A percentile compares a stretch with the other conserved stretches of the same genome.
These are phyloP conservation scores for Wickerhamomyces hampshirensis DNA, from an alignment of 805 yeast species.

Conservation along the genomic window DNA sequence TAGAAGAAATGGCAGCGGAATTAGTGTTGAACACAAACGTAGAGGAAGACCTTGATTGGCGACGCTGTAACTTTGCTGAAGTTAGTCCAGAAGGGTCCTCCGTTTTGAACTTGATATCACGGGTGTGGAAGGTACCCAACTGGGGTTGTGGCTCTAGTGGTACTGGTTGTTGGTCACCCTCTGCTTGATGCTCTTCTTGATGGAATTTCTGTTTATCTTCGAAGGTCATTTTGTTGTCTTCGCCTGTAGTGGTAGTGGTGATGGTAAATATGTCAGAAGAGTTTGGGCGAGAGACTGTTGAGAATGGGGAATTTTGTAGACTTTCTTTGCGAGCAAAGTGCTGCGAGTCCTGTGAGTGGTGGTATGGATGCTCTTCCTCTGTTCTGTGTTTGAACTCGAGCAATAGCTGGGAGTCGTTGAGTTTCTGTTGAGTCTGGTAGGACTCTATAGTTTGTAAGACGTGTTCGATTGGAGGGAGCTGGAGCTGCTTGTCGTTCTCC, in stretches of 20 bases:
- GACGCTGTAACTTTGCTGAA: slow-evolving; percentile 5
- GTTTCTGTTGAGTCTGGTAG: slow-evolving; percentile 24
- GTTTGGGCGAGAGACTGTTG: background rate
- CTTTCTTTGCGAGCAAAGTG: slow-evolving; percentile 5
- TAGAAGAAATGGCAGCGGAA: slow-evolving; percentile 3
- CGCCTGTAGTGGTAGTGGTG: background rate
- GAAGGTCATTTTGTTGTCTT: too few species aligned
- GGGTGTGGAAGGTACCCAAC: slow-evolving; percentile 10
- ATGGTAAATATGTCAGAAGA: background rate
- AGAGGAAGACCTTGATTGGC: slow-evolving; percentile 2
- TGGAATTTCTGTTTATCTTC: too few species aligned
- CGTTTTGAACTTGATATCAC: slow-evolving; percentile 5
- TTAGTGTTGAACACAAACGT: background rate
- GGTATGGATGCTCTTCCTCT: background rate
- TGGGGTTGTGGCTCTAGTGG: slow-evolving; percentile 2
- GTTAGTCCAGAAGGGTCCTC: slow-evolving; percentile 1
- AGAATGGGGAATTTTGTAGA: background rate
- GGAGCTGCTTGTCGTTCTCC: background rate
- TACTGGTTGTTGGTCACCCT: too few species aligned
- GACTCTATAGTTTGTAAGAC: slow-evolving; percentile 23
- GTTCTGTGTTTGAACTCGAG: slow-evolving; percentile 19
- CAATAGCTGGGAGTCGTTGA: slow-evolving; percentile 25
- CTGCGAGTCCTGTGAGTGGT: slow-evolving; percentile 12
- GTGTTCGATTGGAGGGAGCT: slow-evolving; percentile 23
- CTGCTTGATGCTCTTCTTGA: too few species aligned